These are phyloP conservation scores for Cercospora brassicicola DNA, from an alignment of 2,329 filamentous ascomycete species.

Conservation along the genomic window DNA sequence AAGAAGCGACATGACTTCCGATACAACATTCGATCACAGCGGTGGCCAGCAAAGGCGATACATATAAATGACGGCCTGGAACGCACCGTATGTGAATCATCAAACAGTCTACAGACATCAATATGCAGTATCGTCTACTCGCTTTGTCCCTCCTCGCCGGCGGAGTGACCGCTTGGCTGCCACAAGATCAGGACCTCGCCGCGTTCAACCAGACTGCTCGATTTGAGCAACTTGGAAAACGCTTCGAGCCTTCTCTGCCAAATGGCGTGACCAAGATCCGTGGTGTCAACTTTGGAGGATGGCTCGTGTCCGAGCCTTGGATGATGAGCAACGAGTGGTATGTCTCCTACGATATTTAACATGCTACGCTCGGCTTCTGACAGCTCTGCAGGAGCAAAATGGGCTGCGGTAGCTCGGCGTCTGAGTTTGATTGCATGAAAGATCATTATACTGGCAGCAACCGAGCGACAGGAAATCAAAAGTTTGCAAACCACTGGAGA, in stretches of 20 bases:
- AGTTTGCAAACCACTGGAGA: slow-evolving; percentile 15
- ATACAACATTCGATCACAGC: neutral
- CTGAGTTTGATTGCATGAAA: slow-evolving; percentile 18
- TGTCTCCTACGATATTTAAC: neutral
- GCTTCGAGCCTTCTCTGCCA: slow-evolving; percentile 15
- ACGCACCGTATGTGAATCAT: neutral
- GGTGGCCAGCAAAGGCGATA: neutral
- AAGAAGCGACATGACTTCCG: neutral
- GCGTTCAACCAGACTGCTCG: slow-evolving; percentile 15
- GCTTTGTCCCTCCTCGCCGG: slow-evolving; percentile 7
- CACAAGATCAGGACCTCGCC: slow-evolving; percentile 9
- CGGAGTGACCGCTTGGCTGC: slow-evolving; percentile 13
- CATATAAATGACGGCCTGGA: neutral
- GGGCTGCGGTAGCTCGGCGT: slow-evolving; percentile 11
- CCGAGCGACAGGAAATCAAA: slow-evolving; percentile 2
- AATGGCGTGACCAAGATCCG: slow-evolving; percentile 15
- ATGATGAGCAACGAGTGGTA: slow-evolving; percentile 12
- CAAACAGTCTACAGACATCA: neutral
- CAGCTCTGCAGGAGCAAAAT: slow-evolving; percentile 10
- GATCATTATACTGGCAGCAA: slow-evolving; percentile 16
- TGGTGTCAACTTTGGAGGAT: slow-evolving; percentile 17
- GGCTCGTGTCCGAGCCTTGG: slow-evolving; percentile 13
- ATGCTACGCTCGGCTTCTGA: neutral
- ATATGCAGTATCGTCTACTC: slow-evolving; percentile 10
- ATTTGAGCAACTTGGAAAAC: slow-evolving; percentile 10